Percentiles rank a stretch among this genome's conserved stretches.
These are phyloP conservation scores for Saussurea involucrata DNA, from an alignment of 129 eudicot species.

Conservation along the genomic window DNA sequence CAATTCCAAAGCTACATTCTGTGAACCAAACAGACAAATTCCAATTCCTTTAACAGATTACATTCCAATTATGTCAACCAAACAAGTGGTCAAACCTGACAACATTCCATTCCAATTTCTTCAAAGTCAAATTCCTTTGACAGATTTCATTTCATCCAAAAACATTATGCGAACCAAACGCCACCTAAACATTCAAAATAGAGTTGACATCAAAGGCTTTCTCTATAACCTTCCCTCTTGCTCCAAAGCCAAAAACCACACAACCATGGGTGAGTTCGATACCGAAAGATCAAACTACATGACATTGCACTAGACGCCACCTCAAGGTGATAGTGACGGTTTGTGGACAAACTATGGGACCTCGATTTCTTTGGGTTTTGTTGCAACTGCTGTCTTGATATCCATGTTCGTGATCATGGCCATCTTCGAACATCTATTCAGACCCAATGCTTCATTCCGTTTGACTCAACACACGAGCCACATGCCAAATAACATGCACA, in stretches of 20 bases:
- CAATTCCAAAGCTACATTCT: too few relatives aligned
- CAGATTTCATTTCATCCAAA: too few relatives aligned
- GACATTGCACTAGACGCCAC: constrained; percentile 38
- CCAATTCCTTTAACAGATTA: too few relatives aligned
- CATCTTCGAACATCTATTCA: constrained; percentile 61
- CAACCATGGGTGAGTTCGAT: constrained; percentile 46
- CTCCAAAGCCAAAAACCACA: background rate
- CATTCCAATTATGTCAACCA: too few relatives aligned
- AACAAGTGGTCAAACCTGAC: too few relatives aligned
- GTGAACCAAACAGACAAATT: too few relatives aligned
- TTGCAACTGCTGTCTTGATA: constrained; percentile 68
- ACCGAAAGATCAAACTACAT: constrained; percentile 50
- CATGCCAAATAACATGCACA: constrained; percentile 30
- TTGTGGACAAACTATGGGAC: constrained; percentile 61
- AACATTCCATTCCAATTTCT: too few relatives aligned
- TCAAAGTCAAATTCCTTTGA: too few relatives aligned
- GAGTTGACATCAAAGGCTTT: constrained; percentile 7
- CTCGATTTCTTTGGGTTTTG: constrained; percentile 75
- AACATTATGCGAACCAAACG: too few relatives aligned
- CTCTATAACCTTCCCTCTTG: constrained; percentile 9
- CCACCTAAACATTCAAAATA: background rate
- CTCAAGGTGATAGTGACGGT: constrained; percentile 29
- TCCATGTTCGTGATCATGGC: constrained; percentile 78
- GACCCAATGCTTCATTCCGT: constrained; percentile 47
- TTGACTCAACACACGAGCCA: constrained; percentile 26